These are phyloP conservation scores for Lasiosphaeriaceae sp. DNA, from an alignment of 495 filamentous ascomycete species.

Conservation along the genomic window DNA sequence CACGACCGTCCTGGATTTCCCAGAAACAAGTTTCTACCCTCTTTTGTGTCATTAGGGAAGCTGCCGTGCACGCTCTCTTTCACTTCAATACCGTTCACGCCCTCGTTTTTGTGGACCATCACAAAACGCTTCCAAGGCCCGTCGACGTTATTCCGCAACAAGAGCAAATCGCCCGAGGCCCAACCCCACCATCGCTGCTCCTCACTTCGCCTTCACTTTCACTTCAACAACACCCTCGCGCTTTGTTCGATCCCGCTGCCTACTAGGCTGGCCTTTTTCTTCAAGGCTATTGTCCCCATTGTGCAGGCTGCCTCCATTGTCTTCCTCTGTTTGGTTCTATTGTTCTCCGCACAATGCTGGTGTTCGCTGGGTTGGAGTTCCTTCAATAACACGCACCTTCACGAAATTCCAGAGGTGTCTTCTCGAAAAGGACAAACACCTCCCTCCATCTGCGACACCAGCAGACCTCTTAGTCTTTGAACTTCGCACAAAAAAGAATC, in stretches of 20 bases:
- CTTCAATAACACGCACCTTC: background rate
- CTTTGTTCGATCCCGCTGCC: no score
- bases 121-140: background rate
- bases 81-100: background rate
- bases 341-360: no score
- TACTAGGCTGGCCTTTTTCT: no score
- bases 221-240: background rate
- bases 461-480: background rate
- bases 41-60: background rate
- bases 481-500: no score
- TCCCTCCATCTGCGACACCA: no score
- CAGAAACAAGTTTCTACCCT: slow-evolving; percentile 1
- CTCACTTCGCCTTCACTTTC: background rate
- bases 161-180: background rate
- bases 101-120: background rate
- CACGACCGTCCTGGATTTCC: background rate
- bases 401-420: background rate
- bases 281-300: no score
- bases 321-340: no score
- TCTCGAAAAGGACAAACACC: background rate
- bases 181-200: background rate
- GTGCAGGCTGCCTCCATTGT: no score
- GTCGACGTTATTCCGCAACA: background rate
- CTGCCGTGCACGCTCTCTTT: background rate
- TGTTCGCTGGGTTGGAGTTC: no score